Evolutionary conservation across 345 rosid genomes (phyloP).

Genomic region (Syzygium jambos): DNA sequence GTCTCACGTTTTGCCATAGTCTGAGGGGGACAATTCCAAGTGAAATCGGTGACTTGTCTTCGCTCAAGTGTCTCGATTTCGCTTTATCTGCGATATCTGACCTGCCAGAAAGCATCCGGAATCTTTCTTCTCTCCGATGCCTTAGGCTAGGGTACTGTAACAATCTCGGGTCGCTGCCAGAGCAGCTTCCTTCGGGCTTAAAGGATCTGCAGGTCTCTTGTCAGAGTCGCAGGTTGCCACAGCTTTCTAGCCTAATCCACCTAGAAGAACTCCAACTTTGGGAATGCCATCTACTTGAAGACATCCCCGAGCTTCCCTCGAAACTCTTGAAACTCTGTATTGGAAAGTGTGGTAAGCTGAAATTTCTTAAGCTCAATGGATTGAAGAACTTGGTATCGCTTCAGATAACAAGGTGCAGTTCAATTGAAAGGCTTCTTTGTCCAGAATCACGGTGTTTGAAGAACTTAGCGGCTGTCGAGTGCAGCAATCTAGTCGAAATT

Average conservation of each 20-base stretch:
- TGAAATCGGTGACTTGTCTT: background rate
- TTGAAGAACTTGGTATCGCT: no score
- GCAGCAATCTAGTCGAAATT: background rate
- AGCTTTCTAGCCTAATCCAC: background rate
- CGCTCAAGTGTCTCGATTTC: background rate
- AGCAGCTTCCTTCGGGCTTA: no score
- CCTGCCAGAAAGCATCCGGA: background rate
- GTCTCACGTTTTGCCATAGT: accelerated
- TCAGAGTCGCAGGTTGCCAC: no score
- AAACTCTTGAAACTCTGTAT: no score
- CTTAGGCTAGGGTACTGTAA: no score
- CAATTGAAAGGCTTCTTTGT: background rate
- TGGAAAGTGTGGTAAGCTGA: no score
- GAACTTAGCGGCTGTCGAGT: accelerated
- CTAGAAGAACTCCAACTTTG: background rate
- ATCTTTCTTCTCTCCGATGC: background rate
- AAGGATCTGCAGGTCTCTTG: no score
- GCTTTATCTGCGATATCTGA: accelerated
- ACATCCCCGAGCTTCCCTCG: no score
- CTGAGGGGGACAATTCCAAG: background rate
- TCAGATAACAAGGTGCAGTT: background rate
- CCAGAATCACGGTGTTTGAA: background rate
- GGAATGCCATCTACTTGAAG: background rate
- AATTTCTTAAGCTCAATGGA: no score
- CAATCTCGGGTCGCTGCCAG: no score